Conservation (phyloP, 164 flowering plant species). For the Nymphaea colorata region DNA sequence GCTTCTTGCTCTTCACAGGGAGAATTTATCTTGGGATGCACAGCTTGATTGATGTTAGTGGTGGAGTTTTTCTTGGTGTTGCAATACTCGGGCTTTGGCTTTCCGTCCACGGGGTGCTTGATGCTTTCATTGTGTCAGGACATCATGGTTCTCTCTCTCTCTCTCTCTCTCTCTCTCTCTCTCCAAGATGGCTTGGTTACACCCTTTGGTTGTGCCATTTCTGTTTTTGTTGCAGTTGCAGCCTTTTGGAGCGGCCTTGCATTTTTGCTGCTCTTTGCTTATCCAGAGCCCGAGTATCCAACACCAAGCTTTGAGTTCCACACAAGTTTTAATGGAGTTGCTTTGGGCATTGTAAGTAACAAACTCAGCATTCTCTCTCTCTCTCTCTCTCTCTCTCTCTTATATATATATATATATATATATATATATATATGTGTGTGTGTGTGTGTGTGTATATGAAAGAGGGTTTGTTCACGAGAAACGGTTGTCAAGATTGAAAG, state of each 20-base stretch:
- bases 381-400: neutral
- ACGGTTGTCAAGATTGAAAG: too few relatives aligned
- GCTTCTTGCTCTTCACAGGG: constrained; percentile 33
- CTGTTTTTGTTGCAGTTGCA: constrained; percentile 48
- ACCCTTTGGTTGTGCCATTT: neutral
- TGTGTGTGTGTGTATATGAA: too few relatives aligned
- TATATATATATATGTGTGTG: too few relatives aligned
- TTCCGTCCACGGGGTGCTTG: constrained; percentile 42
- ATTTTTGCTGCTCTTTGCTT: constrained; percentile 83
- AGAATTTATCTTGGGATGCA: constrained; percentile 99
- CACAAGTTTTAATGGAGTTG: constrained; percentile 91
- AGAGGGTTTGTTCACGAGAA: too few relatives aligned
- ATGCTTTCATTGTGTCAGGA: constrained; percentile 53
- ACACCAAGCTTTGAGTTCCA: constrained; percentile 98
- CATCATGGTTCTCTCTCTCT: constrained; percentile 54
- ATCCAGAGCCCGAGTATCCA: constrained; percentile 93
- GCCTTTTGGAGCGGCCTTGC: constrained; percentile 74
- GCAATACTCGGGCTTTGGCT: constrained; percentile 70
- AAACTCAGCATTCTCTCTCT: neutral
- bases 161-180: neutral
- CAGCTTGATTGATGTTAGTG: constrained; percentile 65
- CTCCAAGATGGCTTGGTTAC: neutral
- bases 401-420: neutral
- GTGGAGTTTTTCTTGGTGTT: constrained; percentile 66
- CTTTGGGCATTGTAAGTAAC: constrained; percentile 84